These are phyloP conservation scores for Pezicula neosporulosa DNA, from an alignment of 2,329 filamentous ascomycete genomes.

Conservation along the genomic window DNA sequence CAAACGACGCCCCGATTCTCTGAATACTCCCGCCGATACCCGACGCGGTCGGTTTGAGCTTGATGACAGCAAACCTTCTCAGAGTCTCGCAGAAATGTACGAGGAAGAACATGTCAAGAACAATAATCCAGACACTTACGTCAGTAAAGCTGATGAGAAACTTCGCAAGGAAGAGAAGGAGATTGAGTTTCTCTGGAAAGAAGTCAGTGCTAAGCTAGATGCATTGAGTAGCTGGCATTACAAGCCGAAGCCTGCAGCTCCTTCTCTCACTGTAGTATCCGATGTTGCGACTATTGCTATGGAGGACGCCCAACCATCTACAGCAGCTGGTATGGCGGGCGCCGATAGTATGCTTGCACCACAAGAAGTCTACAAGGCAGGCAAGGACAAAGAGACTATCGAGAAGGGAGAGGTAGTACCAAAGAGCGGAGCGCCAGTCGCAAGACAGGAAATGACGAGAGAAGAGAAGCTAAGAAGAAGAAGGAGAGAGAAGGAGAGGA, in stretches of 20 bases:
- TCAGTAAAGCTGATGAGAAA: constrained; percentile 81
- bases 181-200: constrained; percentile 79
- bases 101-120: constrained; percentile 85
- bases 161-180: constrained; percentile 78
- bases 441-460: constrained; percentile 80
- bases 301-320: constrained; percentile 91
- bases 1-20: constrained; percentile 72
- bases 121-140: constrained; percentile 72
- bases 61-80: constrained; percentile 82
- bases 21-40: constrained; percentile 55
- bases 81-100: constrained; percentile 88
- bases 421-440: constrained; percentile 74
- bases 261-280: constrained; percentile 80
- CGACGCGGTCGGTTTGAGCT: constrained; percentile 69
- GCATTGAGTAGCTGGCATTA: constrained; percentile 92
- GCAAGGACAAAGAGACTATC: constrained; percentile 52
- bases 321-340: constrained; percentile 68
- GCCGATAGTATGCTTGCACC: constrained; percentile 78
- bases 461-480: constrained; percentile 79
- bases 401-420: constrained; percentile 70
- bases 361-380: constrained; percentile 89
- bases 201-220: constrained; percentile 77
- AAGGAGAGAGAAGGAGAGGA: constrained; percentile 81
- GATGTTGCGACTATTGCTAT: constrained; percentile 90
- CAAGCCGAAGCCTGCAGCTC: constrained; percentile 80